Evolutionary conservation across 495 filamentous ascomycete genomes (phyloP).

Genomic region (Penicillium lividum): DNA sequence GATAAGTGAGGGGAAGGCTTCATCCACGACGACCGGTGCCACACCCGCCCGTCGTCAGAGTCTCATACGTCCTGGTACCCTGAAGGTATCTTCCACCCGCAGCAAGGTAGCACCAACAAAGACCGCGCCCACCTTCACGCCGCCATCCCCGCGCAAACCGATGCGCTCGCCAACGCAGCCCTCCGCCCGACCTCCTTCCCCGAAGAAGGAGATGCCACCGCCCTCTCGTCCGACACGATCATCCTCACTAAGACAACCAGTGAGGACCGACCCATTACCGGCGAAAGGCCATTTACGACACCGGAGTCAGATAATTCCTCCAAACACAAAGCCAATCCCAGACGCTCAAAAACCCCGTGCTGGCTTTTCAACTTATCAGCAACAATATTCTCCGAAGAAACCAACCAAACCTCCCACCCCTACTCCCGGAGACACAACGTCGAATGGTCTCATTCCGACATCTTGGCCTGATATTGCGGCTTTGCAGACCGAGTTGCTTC

Average conservation of each 20-base stretch:
- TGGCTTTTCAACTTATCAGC: conserved; percentile 65
- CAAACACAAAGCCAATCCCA: conserved; percentile 18
- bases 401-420: conserved; percentile 57
- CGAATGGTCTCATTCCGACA: conserved; percentile 30
- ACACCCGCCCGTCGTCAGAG: conserved; percentile 35
- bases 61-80: conserved; percentile 32
- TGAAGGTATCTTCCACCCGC: conserved; percentile 23
- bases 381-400: conserved; percentile 70
- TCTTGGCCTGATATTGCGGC: conserved; percentile 60
- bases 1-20: conserved; percentile 12
- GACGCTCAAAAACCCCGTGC: conserved; percentile 43
- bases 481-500: conserved; percentile 71
- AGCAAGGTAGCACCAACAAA: conserved; percentile 23
- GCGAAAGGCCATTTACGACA: conserved; percentile 37
- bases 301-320: conserved; percentile 37
- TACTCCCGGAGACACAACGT: conserved; percentile 13
- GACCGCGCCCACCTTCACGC: conserved; percentile 16
- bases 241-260: conserved; percentile 44
- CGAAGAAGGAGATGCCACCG: conserved; percentile 44
- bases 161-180: conserved; percentile 16
- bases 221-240: conserved; percentile 40
- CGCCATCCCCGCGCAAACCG: conserved; percentile 37
- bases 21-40: conserved; percentile 5
- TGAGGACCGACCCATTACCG: conserved; percentile 15
- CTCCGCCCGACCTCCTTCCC: conserved; percentile 29